A percentile compares a stretch with the other conserved stretches of the same genome.
These are phyloP conservation scores for Micromonas commoda DNA, from an alignment of 139 green algal species.

Conservation along the genomic window DNA sequence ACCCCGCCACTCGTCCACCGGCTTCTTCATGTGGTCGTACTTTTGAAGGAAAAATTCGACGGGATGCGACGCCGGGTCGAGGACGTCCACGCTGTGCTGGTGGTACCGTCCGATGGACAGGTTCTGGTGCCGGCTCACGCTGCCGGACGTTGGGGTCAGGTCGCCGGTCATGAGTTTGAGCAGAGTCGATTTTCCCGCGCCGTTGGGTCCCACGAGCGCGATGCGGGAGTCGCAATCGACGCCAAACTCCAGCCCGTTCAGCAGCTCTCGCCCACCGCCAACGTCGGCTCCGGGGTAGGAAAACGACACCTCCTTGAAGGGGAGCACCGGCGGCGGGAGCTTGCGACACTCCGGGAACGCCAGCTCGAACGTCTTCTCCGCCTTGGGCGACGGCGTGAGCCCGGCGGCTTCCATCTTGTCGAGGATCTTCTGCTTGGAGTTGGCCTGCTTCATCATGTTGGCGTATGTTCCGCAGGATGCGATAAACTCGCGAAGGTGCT, in stretches of 20 bases:
- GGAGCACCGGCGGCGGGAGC: conserved; percentile 84
- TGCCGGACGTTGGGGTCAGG: conserved; percentile 74
- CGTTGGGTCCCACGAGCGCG: conserved; percentile 88
- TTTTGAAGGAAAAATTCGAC: conserved; percentile 57
- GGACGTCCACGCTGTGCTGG: conserved; percentile 43
- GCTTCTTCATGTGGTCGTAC: conserved; percentile 45
- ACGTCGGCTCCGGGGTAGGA: conserved; percentile 29
- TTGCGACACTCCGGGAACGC: conserved; percentile 79
- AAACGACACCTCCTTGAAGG: conserved; percentile 43
- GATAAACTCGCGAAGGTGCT: conserved; percentile 58
- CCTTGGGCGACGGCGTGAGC: conserved; percentile 72
- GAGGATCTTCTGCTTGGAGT: conserved; percentile 91
- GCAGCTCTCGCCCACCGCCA: background rate
- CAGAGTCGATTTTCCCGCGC: conserved; percentile 88
- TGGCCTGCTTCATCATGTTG: conserved; percentile 58
- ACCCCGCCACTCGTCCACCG: conserved; percentile 54
- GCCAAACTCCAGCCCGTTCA: conserved; percentile 80
- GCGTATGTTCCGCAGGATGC: conserved; percentile 36
- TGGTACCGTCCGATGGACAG: conserved; percentile 82
- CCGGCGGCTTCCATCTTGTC: conserved; percentile 87
- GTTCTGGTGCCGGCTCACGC: conserved; percentile 89
- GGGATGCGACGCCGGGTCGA: conserved; percentile 23
- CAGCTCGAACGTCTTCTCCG: conserved; percentile 68
- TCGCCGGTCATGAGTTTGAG: conserved; percentile 95
- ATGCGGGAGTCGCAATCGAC: conserved; percentile 90